Evolutionary conservation across 1,284 basidiomycete genomes (phyloP).

Genomic region (Malassezia cuniculi): DNA sequence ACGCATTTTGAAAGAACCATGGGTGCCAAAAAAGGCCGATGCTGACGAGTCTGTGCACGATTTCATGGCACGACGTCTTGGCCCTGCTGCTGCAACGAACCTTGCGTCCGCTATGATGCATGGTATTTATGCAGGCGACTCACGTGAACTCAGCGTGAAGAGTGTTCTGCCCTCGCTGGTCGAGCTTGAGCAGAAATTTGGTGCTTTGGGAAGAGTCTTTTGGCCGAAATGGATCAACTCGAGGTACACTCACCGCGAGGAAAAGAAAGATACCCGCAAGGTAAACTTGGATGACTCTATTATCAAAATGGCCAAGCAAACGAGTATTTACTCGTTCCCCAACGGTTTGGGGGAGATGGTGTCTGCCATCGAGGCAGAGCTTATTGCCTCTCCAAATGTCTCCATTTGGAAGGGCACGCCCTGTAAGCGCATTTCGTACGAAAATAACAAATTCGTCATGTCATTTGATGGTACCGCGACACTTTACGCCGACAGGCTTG

Average conservation of each 20-base stretch:
- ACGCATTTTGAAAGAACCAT: constrained; percentile 51
- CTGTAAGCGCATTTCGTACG: constrained; percentile 49
- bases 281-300: constrained; percentile 47
- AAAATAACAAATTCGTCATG: constrained; percentile 45
- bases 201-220: constrained; percentile 59
- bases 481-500: constrained; percentile 19
- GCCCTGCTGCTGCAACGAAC: constrained; percentile 57
- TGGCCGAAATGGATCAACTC: constrained; percentile 40
- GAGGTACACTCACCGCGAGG: constrained; percentile 15
- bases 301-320: constrained; percentile 51
- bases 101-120: constrained; percentile 76
- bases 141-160: constrained; percentile 60
- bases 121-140: constrained; percentile 82
- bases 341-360: constrained; percentile 65
- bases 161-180: constrained; percentile 64
- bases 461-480: constrained; percentile 8
- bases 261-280: constrained; percentile 24
- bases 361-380: constrained; percentile 50
- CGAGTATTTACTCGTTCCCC: constrained; percentile 65
- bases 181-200: constrained; percentile 58
- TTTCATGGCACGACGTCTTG: constrained; percentile 67
- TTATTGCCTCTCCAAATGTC: constrained; percentile 53
- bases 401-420: constrained; percentile 50
- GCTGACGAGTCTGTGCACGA: constrained; percentile 69
- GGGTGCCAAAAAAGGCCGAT: constrained; percentile 46